phyloP scores from a whole-genome alignment of 768 basidiomycete genomes.

The Lactarius akahatsu region DNA sequence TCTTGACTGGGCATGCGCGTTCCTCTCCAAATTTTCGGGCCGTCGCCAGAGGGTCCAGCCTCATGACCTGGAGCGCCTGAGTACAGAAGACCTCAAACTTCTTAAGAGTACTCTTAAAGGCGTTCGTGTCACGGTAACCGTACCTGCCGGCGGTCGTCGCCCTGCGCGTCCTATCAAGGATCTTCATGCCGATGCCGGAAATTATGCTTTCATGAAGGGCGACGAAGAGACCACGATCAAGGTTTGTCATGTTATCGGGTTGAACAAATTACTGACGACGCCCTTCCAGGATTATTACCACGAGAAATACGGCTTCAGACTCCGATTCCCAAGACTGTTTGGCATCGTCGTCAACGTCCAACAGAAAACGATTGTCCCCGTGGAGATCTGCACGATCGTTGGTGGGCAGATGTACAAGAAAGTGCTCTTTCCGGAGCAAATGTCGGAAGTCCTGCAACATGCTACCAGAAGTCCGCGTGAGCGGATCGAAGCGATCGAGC shows the following conservation, averaged over 20 bases:
- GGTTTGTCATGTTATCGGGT: conserved; percentile 4
- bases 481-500: conserved; percentile 20
- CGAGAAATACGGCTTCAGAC: conserved; percentile 18
- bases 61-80: conserved; percentile 18
- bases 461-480: conserved; percentile 20
- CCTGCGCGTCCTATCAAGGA: conserved; percentile 27
- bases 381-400: conserved; percentile 26
- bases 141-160: conserved; percentile 14
- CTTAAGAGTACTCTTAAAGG: conserved; percentile 17
- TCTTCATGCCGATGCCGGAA: conserved; percentile 11
- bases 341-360: conserved; percentile 25
- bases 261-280: neutral
- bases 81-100: conserved; percentile 8
- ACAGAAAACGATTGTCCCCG: conserved; percentile 20
- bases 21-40: conserved; percentile 17
- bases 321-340: conserved; percentile 18
- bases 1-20: conserved; percentile 20
- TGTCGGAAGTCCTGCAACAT: conserved; percentile 24
- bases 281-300: conserved; percentile 18
- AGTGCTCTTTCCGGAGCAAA: conserved; percentile 18
- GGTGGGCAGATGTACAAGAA: conserved; percentile 30
- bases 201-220: conserved; percentile 18
- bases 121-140: conserved; percentile 18
- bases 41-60: conserved; percentile 4
- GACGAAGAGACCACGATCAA: conserved; percentile 20